phyloP scores from a whole-genome alignment of 768 basidiomycete genomes.

The Gymnopilus junonius region DNA sequence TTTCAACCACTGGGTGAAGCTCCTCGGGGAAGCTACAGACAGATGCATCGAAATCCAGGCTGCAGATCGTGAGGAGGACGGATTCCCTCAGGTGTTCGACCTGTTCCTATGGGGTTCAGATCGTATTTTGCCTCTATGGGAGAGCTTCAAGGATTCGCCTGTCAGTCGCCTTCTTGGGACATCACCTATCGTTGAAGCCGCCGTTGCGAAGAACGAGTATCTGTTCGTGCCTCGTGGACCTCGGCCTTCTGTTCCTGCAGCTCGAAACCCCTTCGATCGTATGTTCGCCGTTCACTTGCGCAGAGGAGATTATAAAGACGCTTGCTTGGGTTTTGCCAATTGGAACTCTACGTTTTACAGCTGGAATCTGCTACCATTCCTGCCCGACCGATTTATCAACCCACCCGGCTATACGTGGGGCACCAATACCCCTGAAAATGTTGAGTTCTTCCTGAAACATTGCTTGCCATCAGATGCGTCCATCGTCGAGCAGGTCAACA shows the following conservation, averaged over 20 bases:
- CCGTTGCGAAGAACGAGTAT: slow-evolving; percentile 46
- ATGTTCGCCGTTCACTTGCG: slow-evolving; percentile 58
- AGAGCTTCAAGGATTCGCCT: slow-evolving; percentile 44
- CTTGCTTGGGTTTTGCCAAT: slow-evolving; percentile 44
- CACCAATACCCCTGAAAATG: slow-evolving; percentile 43
- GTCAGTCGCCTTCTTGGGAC: slow-evolving; percentile 44
- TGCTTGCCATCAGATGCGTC: slow-evolving; percentile 48
- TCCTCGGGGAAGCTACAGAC: slow-evolving; percentile 47
- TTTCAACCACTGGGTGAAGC: slow-evolving; percentile 43
- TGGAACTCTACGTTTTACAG: slow-evolving; percentile 51
- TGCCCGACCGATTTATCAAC: slow-evolving; percentile 49
- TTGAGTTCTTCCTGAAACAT: slow-evolving; percentile 42
- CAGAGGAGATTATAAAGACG: slow-evolving; percentile 52
- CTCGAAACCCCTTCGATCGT: slow-evolving; percentile 42
- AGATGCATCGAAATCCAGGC: slow-evolving; percentile 49
- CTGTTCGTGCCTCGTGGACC: slow-evolving; percentile 39
- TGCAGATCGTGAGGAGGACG: slow-evolving; percentile 35
- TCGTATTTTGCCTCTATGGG: slow-evolving; percentile 48
- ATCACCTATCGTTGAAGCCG: slow-evolving; percentile 47
- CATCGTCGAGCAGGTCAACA: slow-evolving; percentile 41
- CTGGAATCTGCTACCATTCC: slow-evolving; percentile 49
- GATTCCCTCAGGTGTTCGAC: slow-evolving; percentile 49
- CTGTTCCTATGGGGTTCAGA: slow-evolving; percentile 44
- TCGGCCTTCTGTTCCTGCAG: slow-evolving; percentile 23
- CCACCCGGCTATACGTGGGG: slow-evolving; percentile 39